These are phyloP conservation scores for Fremontodendron californicum DNA, from an alignment of 345 rosid genomes.

Conservation along the genomic window DNA sequence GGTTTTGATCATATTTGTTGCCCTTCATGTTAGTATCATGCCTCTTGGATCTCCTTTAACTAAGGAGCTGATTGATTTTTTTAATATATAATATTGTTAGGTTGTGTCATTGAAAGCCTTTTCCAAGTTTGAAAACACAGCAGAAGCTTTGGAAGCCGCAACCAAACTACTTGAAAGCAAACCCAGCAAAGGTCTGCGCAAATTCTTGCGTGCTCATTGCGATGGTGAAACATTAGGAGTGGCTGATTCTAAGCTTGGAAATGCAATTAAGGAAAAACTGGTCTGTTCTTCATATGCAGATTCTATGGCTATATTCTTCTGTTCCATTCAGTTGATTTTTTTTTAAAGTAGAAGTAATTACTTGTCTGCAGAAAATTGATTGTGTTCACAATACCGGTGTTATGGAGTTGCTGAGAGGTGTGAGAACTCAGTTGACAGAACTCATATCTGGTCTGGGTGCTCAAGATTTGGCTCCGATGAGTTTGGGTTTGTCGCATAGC, in stretches of 20 bases:
- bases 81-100: conserved; percentile 24
- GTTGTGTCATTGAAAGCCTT: conserved; percentile 81
- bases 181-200: conserved; percentile 70
- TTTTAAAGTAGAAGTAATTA: conserved; percentile 4
- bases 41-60: background rate
- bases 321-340: background rate
- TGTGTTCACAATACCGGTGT: conserved; percentile 85
- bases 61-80: background rate
- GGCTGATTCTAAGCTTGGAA: conserved; percentile 91
- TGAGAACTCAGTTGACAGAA: conserved; percentile 80
- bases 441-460: conserved; percentile 73
- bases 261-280: conserved; percentile 83
- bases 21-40: background rate
- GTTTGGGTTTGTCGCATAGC: conserved; percentile 90
- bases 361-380: conserved; percentile 64
- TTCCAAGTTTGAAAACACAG: conserved; percentile 80
- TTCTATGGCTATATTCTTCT: background rate
- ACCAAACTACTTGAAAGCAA: conserved; percentile 66
- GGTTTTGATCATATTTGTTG: background rate
- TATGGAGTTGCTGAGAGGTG: conserved; percentile 88
- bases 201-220: conserved; percentile 69
- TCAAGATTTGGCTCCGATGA: conserved; percentile 91
- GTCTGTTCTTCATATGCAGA: conserved; percentile 25
- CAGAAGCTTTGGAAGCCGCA: conserved; percentile 78
- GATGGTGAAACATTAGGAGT: conserved; percentile 65